Evolutionary conservation across 140 eudicot genomes (phyloP), one percentile per base, ranked within the genome.

Genomic region (Erigeron philadelphicus): DNA sequence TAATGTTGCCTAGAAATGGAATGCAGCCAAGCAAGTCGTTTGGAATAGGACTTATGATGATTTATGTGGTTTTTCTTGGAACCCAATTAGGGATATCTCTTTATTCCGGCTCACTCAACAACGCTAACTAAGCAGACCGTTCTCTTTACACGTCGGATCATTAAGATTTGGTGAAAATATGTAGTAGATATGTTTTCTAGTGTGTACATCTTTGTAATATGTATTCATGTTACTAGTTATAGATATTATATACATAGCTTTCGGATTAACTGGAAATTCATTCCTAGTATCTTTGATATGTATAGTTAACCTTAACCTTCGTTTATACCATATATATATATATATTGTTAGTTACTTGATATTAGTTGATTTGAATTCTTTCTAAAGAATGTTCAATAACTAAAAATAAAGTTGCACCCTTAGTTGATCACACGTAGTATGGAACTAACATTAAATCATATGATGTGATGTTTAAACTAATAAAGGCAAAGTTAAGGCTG

Each of bases 1-100:
- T 88, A 46, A 81, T 88, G 58, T 64, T 91, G 57, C 97, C 95
- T 0, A 61, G 75, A 67, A 84, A 74, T 23, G 78, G 74, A 12
- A 91, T 91, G 97, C 87, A 81, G 42, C 95, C 83, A 8, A 84
- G 43, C 77, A 86, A 71, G 80, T 13, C 76, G 45, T 79, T 88
- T 17, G 97, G 96, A 35, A 49, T 80, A 0, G 96, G 96, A 16
- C 90, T 91, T 17, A 77, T 88, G 82, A 46, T 10, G 59, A 88
- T 91, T 52, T 91, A 91, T 52, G 64, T 81, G n/a, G 12, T 72
- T 19, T 91, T 91, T 66, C 84, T 91, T 8, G 70, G 76, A 57
- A 42, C 83, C 4, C 65, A 85, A 64, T 65, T 82, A 13, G 78
- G 77, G 65, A 70, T 80, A 72, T 90, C 89, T 13, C 23, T 88